Evolutionary conservation across 2,329 filamentous ascomycete genomes (phyloP), one percentile per base, ranked within the genome.

Genomic region (Nannizziopsis arthrosporioides): DNA sequence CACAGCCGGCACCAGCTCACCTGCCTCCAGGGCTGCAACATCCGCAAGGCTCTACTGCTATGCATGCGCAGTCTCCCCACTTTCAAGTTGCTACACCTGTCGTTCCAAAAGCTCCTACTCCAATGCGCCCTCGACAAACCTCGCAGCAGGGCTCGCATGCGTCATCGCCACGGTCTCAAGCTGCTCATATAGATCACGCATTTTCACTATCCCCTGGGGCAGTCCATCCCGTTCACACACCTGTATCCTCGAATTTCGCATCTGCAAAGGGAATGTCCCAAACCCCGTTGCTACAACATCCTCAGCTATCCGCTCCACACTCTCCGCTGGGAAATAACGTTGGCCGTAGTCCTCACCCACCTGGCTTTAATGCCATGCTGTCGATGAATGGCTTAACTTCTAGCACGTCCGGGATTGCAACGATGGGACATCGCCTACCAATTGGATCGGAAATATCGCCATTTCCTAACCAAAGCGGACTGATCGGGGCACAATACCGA

Each of bases 101-200:
- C 19, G 68, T 94, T 41, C 81, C 88, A 10, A 94, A 94, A 63
- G 81, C 82, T 15, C 81, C 87, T 4, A 89, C 85, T 10, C 85
- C 88, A 7, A 82, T 80, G 54, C 83, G 84, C 53, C 76, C 81
- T 34, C 81, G 86, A 48, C 85, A 89, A 52, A 69, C 78, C 41
- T 92, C 87, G 7, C 86, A 93, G 54, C 87, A 92, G 62, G 82
- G 81, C 19, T 80, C 80, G 8, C 78, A 81, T 60, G 73, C 77
- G 6, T 77, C 79, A 5, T 82, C 80, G 44, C 84, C 86, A 2
- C 80, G 66, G 40, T 71, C 69, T 10, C 69, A 72, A 50, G 58
- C 66, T 27, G 62, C 65, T 34, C 65, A 63, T 45, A 62, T 65
- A 15, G 68, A 83, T 53, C 78, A 84, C 60, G 75, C 82, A 53